phyloP scores from a whole-genome alignment of 345 rosid genomes.

The Linum trigynum region DNA sequence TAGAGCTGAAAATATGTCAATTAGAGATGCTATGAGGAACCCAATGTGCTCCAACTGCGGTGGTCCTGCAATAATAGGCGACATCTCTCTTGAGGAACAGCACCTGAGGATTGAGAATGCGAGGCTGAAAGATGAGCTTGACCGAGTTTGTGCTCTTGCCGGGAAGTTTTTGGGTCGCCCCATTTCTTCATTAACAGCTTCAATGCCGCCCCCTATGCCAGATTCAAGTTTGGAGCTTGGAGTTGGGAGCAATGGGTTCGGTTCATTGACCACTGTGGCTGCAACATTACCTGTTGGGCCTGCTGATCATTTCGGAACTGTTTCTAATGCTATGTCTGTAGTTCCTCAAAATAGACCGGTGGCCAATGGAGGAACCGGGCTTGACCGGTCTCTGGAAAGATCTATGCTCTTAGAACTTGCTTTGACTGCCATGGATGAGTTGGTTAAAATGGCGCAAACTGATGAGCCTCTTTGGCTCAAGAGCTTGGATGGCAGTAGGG shows the following conservation, averaged over 20 bases:
- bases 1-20: constrained; percentile 74
- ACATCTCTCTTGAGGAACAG: constrained; percentile 80
- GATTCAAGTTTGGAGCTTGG: constrained; percentile 75
- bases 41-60: constrained; percentile 89
- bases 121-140: constrained; percentile 73
- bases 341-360: constrained; percentile 30
- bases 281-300: constrained; percentile 41
- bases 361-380: constrained; percentile 28
- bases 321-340: constrained; percentile 27
- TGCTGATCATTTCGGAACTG: constrained; percentile 33
- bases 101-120: constrained; percentile 81
- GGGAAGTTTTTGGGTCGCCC: constrained; percentile 90
- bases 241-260: constrained; percentile 58
- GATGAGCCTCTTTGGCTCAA: constrained; percentile 72
- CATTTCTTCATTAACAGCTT: constrained; percentile 30
- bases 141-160: constrained; percentile 75
- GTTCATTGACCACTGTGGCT: constrained; percentile 28
- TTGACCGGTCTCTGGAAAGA: constrained; percentile 48
- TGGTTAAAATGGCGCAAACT: constrained; percentile 73
- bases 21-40: constrained; percentile 85
- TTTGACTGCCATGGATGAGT: constrained; percentile 75
- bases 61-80: constrained; percentile 71
- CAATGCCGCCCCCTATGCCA: constrained; percentile 41
- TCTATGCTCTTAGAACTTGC: constrained; percentile 77
- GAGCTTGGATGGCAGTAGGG: constrained; percentile 51